Evolutionary conservation across 805 yeast species (phyloP), one percentile per base, ranked within the genome.

Genomic region (Pichia nanzhaoensis): DNA sequence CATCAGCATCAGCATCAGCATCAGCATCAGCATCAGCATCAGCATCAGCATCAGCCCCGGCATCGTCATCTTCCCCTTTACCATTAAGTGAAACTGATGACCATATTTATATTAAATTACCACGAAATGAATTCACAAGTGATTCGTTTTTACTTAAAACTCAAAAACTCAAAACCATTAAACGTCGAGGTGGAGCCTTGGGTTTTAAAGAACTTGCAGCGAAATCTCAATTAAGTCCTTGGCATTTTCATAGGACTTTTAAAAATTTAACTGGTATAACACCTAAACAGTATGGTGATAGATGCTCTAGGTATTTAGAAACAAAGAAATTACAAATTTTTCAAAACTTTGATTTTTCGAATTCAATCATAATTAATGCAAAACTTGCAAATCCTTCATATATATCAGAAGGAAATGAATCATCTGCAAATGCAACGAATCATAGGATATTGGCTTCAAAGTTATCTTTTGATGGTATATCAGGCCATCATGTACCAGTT

Each of bases 171-270:
- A 66, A 60, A 41, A 71, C 71, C 61, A 72, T 73, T 60, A 73
- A 76, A 59, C 76, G 84, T 69, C 71, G 87, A 62, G 91, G 91
- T 17, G 89, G 88, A 35, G 86, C 82, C 10, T 65, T 83, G 39
- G 91, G 90, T 0, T 88, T 88, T 68, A 84, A 86, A 61, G 95
- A 88, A 60, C 71, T 88, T 57, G 96, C 95, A 8, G 80, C 86
- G 18, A 84, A 87, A 58, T 81, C 89, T 9, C 83, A 83, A 53
- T 72, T 88, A 48, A 77, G 87, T 10, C 93, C 95, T 21, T 88
- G 95, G 95, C 96, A 88, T 64, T 88, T 88, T 64, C 96, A 88
- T 68, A 70, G 96, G 42, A 95, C 88, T 20, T 88, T 88, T 70
- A 83, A 88, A 63, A 76, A 82, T 45, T 85, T 87, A 49, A 84